Evolutionary conservation across 345 rosid species (phyloP).

Genomic region (Abelmoschus esculentus): DNA sequence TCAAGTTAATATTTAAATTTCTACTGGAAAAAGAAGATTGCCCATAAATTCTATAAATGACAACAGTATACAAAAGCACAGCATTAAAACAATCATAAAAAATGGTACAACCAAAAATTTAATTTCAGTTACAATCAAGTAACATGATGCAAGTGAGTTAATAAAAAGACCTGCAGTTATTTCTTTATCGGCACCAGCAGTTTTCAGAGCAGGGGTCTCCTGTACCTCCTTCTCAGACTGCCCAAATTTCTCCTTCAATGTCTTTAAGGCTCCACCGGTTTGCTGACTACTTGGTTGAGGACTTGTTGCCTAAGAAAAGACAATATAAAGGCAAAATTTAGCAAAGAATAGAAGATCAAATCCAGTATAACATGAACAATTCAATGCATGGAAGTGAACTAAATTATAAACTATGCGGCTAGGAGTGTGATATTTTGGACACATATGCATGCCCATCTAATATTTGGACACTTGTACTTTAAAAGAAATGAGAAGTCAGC

Average conservation of each 20-base stretch:
- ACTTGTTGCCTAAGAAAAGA: conserved; percentile 62
- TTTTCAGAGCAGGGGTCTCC: conserved; percentile 56
- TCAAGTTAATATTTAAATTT: neutral
- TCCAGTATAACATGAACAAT: neutral
- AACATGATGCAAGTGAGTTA: neutral
- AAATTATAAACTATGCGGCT: neutral
- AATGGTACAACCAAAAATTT: neutral
- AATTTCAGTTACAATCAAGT: neutral
- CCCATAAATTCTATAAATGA: neutral
- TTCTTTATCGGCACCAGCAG: conserved; percentile 73
- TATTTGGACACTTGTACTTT: neutral
- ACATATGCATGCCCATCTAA: too few relatives aligned
- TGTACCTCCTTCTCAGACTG: conserved; percentile 50
- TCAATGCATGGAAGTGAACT: neutral
- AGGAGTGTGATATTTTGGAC: neutral
- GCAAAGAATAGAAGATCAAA: neutral
- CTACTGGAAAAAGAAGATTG: neutral
- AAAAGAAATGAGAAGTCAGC: neutral
- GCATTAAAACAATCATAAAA: neutral
- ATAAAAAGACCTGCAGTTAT: conserved; percentile 74
- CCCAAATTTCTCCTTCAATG: conserved; percentile 65
- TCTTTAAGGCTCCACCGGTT: conserved; percentile 67
- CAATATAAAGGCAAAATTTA: neutral
- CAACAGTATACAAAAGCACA: neutral
- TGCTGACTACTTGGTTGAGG: conserved; percentile 73